Evolutionary conservation across 306 rosid species (phyloP).

Genomic region (Quercus cerris): DNA sequence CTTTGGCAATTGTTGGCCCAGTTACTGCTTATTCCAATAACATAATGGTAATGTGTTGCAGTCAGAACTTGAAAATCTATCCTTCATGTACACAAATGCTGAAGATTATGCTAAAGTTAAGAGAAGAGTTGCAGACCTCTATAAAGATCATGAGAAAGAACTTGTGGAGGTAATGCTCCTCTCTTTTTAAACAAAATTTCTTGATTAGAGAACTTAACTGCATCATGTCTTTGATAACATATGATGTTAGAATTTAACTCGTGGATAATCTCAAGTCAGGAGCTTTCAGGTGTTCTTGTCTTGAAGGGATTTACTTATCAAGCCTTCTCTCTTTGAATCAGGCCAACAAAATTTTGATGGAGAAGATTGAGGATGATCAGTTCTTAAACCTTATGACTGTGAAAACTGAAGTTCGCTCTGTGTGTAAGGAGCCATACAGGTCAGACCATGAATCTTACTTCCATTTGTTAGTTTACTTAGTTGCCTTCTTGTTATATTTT

Average conservation of each 20-base stretch:
- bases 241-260: background rate
- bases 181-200: conserved; percentile 18
- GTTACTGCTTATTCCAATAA: conserved; percentile 3
- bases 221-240: conserved; percentile 11
- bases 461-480: conserved; percentile 18
- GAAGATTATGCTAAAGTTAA: conserved; percentile 94
- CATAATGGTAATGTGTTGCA: conserved; percentile 37
- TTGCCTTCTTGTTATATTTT: conserved; percentile 13
- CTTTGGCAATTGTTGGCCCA: conserved; percentile 7
- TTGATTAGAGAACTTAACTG: conserved; percentile 1
- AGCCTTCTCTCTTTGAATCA: conserved; percentile 35
- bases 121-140: conserved; percentile 81
- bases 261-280: background rate
- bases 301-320: conserved; percentile 31
- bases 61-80: conserved; percentile 95
- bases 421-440: conserved; percentile 98
- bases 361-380: conserved; percentile 91
- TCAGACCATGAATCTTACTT: conserved; percentile 28
- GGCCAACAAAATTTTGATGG: conserved; percentile 81
- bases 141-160: conserved; percentile 93
- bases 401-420: conserved; percentile 76
- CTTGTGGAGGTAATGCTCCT: conserved; percentile 66
- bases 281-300: conserved; percentile 10
- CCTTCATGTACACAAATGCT: conserved; percentile 89
- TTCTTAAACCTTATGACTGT: conserved; percentile 82